Conservation (phyloP, 495 filamentous ascomycete genomes). For the Aspergillus nidulans region DNA sequence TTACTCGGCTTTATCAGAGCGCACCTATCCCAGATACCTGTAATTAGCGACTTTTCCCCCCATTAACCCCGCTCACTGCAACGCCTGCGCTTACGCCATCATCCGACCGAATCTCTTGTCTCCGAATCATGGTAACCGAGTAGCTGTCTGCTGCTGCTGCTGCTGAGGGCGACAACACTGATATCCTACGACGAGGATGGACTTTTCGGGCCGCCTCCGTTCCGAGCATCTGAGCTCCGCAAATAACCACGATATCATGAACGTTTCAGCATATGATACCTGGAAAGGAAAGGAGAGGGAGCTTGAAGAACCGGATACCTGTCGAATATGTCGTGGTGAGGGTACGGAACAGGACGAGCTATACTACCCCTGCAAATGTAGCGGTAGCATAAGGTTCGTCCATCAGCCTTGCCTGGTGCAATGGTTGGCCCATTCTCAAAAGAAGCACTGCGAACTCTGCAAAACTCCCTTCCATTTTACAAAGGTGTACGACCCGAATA, state of each 20-base stretch:
- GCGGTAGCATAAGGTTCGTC: constrained; percentile 95
- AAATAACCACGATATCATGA: constrained; percentile 59
- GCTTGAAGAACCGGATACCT: constrained; percentile 65
- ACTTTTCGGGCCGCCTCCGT: constrained; percentile 16
- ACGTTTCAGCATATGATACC: constrained; percentile 53
- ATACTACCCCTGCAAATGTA: constrained; percentile 98
- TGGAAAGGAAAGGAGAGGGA: constrained; percentile 37
- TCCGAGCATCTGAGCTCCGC: constrained; percentile 17
- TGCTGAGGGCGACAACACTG: constrained; percentile 21
- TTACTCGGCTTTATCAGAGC: not conserved
- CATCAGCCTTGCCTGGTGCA: constrained; percentile 98
- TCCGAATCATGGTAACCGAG: constrained; percentile 23
- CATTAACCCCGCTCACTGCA: not conserved
- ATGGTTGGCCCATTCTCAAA: constrained; percentile 96
- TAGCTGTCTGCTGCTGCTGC: constrained; percentile 3
- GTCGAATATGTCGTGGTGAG: constrained; percentile 92
- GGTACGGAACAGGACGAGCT: constrained; percentile 78
- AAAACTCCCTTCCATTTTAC: constrained; percentile 98
- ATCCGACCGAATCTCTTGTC: not conserved
- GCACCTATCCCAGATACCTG: not conserved
- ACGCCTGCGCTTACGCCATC: constrained; percentile 1
- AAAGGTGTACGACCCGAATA: constrained; percentile 89
- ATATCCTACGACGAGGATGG: constrained; percentile 22
- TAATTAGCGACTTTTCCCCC: too few relatives aligned
- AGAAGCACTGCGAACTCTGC: constrained; percentile 99